Percentiles rank a stretch among this genome's conserved stretches.
Conservation (phyloP, 192 early-diverging fungal genomes). For the Coemansia nantahalensis region DNA sequence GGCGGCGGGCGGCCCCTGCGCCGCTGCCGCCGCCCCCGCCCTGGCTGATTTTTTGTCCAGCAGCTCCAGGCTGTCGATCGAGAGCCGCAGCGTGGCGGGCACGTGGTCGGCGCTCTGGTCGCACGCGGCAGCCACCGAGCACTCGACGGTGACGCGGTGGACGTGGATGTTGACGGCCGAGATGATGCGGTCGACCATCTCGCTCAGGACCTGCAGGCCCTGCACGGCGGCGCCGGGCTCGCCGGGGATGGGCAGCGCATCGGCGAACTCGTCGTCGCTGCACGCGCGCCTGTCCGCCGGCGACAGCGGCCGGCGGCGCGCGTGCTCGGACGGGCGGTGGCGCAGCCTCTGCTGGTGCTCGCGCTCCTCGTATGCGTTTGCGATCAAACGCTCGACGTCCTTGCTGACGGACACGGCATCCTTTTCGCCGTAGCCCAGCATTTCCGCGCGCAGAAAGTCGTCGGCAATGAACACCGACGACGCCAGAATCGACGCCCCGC, state of each 20-base stretch:
- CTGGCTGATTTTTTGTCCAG: constrained; percentile 37
- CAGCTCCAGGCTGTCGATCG: constrained; percentile 46
- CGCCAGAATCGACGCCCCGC: constrained; percentile 64
- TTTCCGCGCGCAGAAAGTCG: constrained; percentile 75
- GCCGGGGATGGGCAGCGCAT: constrained; percentile 30
- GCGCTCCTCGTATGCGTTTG: constrained; percentile 47
- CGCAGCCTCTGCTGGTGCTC: constrained; percentile 18
- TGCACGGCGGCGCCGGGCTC: constrained; percentile 49
- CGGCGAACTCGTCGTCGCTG: constrained; percentile 17
- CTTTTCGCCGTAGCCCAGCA: constrained; percentile 60
- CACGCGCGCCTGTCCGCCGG: not conserved
- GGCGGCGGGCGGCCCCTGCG: constrained; percentile 1
- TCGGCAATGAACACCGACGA: constrained; percentile 86
- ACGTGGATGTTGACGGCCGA: constrained; percentile 74
- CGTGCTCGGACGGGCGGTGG: not conserved
- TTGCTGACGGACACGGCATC: constrained; percentile 55
- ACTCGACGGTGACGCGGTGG: constrained; percentile 38
- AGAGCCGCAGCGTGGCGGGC: constrained; percentile 39
- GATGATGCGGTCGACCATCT: constrained; percentile 81
- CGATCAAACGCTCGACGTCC: constrained; percentile 51
- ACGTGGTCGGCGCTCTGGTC: constrained; percentile 15
- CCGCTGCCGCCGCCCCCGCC: constrained; percentile 2
- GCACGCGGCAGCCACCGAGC: constrained; percentile 15
- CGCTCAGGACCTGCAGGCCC: constrained; percentile 74
- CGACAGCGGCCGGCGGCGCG: not conserved